A percentile compares a stretch with the other conserved stretches of the same genome.
Evolutionary conservation across 73 alveolate genomes (phyloP).

Genomic region (Tetrahymena elliotti): DNA sequence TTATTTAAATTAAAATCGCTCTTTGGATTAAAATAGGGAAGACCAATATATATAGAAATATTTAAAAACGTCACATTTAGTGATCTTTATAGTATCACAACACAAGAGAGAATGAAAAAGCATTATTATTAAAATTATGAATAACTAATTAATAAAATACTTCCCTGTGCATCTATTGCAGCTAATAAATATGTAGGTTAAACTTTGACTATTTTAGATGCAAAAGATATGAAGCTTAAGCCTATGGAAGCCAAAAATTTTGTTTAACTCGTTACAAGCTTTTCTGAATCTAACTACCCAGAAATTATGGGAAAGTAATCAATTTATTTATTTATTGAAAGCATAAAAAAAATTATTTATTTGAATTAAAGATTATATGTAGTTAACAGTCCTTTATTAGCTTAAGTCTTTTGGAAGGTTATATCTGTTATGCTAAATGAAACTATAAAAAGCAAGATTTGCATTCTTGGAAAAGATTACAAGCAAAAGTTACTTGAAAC

Average conservation of each 20-base stretch:
- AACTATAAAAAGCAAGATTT: neutral
- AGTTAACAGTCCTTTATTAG: neutral
- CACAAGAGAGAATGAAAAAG: neutral
- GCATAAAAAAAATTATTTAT: neutral
- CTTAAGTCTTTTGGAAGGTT: neutral
- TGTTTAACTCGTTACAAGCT: neutral
- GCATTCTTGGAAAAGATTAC: neutral
- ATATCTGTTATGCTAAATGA: neutral
- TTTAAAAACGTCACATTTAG: neutral
- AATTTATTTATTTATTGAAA: neutral
- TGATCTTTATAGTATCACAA: neutral
- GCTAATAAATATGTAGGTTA: neutral
- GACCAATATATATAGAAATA: neutral
- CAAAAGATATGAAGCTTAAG: neutral
- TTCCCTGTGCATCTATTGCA: neutral
- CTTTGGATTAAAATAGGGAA: neutral
- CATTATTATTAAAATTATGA: neutral
- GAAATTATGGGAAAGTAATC: neutral
- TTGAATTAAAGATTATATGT: neutral
- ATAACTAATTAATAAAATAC: neutral
- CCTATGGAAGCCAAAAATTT: neutral
- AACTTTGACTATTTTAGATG: neutral
- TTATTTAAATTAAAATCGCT: neutral
- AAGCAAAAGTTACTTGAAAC: neutral
- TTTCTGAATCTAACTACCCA: neutral